Base-by-base conservation (phyloP, 768 basidiomycete genomes). In the Hypholoma sublateritium region DNA sequence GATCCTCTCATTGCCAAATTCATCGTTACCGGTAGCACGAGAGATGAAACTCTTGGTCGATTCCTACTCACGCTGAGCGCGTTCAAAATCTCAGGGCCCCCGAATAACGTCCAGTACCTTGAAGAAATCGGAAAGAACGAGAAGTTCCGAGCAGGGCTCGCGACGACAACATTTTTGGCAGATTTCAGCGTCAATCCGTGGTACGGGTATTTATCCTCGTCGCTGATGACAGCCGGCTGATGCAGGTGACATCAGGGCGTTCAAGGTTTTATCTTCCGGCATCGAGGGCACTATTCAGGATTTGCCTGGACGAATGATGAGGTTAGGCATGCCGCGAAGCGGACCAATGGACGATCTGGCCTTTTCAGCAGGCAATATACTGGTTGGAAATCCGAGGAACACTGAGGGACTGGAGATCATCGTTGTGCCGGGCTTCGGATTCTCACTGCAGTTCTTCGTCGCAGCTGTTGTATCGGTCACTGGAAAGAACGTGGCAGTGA, bases 291-390 rank as follows among this genome's bases (percentile, higher is more conserved):
- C 80, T 0, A 70, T 87, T 0, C 86, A 87, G 62, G 84, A 86
- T 60, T 75, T 80, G 17, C 82, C 83, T 0, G 82, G 83, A 0
- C 77, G 86, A 1, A 64, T 62, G 0, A 73, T 80, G 0, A 80
- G 83, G 1, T 69, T 80, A 32, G 88, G 87, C 1, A 77, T 88
- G 2, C 88, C 88, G 0, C 75, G 71, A 13, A 80, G 82, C 57
- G 88, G 88, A 0, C 83, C 86, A 0, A 84, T 87, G 82, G 88
- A 90, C 62, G 56, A 74, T 9, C 64, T 81, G 9, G 82, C 87
- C 0, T 83, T 85, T 66, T 67, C 76, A 22, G 71, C 75, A 0
- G 87, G 81, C 8, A 88, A 89, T 62, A 59, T 82, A 35, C 70
- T 90, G 13, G 84, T 79, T 4, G 81, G 82, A 4, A 90, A 89